Percentiles rank a stretch among this genome's conserved stretches.
Evolutionary conservation across 768 basidiomycete species (phyloP).

Genomic region (Mycena venus): DNA sequence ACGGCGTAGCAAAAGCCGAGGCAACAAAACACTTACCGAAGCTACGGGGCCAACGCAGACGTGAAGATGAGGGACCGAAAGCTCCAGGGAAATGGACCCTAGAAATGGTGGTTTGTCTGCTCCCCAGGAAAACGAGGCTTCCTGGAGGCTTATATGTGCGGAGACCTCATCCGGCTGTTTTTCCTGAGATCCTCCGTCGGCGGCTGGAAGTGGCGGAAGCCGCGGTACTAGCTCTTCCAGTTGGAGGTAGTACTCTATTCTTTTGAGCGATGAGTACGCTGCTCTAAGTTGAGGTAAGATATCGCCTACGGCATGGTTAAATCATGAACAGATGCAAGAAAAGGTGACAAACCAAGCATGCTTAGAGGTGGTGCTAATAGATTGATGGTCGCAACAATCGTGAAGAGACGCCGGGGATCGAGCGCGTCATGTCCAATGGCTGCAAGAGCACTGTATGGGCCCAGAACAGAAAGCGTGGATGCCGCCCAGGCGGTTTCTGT

Average conservation of each 20-base stretch:
- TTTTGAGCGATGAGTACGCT: constrained; percentile 4
- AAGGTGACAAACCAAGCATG: not conserved
- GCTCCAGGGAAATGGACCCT: not conserved
- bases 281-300: constrained; percentile 7
- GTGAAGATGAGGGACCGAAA: not conserved
- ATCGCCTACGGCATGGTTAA: not conserved
- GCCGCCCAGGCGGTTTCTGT: constrained; percentile 2
- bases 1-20: not conserved
- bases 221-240: too few relatives aligned
- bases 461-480: constrained; percentile 18
- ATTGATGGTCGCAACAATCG: constrained; percentile 13
- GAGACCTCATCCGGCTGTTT: not conserved
- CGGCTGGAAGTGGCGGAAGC: too few relatives aligned
- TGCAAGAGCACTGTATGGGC: constrained; percentile 21
- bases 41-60: constrained; percentile 20
- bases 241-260: constrained; percentile 16
- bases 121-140: constrained; percentile 21
- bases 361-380: constrained; percentile 4
- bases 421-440: not conserved
- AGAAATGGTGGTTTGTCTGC: constrained; percentile 15
- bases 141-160: not conserved
- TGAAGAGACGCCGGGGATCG: constrained; percentile 20
- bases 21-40: not conserved
- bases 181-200: not conserved
- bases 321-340: not conserved